A percentile compares a stretch with the other conserved stretches of the same genome.
Conservation (phyloP, 2,329 filamentous ascomycete species). For the Aspergillus puulaauensis region DNA sequence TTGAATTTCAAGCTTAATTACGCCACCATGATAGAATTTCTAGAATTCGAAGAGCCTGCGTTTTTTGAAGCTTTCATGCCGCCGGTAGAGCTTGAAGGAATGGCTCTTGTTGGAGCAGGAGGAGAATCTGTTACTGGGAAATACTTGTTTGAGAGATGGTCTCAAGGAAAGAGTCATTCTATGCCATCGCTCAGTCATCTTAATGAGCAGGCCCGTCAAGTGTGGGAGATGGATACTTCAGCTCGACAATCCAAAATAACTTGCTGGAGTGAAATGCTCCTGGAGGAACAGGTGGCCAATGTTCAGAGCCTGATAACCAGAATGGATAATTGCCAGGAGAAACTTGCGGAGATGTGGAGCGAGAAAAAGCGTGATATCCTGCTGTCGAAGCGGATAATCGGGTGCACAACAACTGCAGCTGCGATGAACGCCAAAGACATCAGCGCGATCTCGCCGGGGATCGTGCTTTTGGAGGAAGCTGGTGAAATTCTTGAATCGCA, state of each 20-base stretch:
- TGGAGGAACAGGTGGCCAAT: slow-evolving; percentile 50
- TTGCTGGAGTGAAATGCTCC: slow-evolving; percentile 48
- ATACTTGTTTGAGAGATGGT: slow-evolving; percentile 60
- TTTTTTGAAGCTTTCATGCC: slow-evolving; percentile 60
- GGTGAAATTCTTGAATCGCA: slow-evolving; percentile 72
- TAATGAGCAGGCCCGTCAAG: not conserved
- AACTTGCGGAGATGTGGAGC: slow-evolving; percentile 9
- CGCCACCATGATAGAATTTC: slow-evolving; percentile 41
- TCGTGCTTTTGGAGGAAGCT: slow-evolving; percentile 70
- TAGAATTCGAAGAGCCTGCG: slow-evolving; percentile 47
- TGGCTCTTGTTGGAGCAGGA: slow-evolving; percentile 44
- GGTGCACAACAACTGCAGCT: slow-evolving; percentile 69
- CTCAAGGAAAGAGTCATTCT: slow-evolving; percentile 21
- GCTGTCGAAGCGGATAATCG: slow-evolving; percentile 60
- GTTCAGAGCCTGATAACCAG: slow-evolving; percentile 14
- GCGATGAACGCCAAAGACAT: slow-evolving; percentile 61
- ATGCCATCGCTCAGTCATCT: slow-evolving; percentile 14
- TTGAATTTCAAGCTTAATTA: slow-evolving; percentile 2
- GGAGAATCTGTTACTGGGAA: slow-evolving; percentile 46
- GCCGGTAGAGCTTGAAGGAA: slow-evolving; percentile 48
- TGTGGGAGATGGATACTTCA: slow-evolving; percentile 55
- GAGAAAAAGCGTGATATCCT: slow-evolving; percentile 39
- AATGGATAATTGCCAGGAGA: slow-evolving; percentile 15
- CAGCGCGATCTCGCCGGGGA: slow-evolving; percentile 54
- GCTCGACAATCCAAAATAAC: slow-evolving; percentile 38